Evolutionary conservation across 345 rosid species (phyloP).

Genomic region (Arabis alpina): DNA sequence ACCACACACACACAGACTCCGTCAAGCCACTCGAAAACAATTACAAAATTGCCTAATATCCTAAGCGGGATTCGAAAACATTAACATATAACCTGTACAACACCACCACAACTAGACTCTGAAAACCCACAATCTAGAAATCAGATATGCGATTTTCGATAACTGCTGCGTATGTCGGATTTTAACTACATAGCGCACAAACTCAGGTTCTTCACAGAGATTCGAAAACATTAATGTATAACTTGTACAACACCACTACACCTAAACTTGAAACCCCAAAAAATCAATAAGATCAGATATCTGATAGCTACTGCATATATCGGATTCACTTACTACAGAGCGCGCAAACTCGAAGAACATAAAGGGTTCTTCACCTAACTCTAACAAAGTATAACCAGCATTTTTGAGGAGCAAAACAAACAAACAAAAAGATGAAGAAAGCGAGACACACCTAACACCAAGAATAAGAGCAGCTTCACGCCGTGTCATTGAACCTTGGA

Average conservation of each 20-base stretch:
- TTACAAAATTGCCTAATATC: background rate
- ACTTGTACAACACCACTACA: too few species aligned
- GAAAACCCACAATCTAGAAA: background rate
- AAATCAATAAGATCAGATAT: too few species aligned
- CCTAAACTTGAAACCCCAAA: too few species aligned
- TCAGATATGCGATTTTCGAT: background rate
- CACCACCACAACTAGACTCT: background rate
- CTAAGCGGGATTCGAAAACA: too few species aligned
- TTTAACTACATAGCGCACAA: too few species aligned
- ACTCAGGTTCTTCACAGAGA: too few species aligned
- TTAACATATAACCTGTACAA: too few species aligned
- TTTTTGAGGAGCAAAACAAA: background rate
- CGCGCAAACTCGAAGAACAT: background rate
- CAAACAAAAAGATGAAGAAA: background rate
- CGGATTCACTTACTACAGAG: background rate
- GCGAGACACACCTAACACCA: constrained; percentile 63
- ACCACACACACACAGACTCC: constrained; percentile 23
- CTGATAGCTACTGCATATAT: background rate
- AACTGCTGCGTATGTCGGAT: background rate
- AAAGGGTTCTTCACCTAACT: background rate
- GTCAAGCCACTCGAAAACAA: background rate
- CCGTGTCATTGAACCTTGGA: constrained; percentile 71
- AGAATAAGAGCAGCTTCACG: constrained; percentile 92
- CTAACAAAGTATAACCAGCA: background rate
- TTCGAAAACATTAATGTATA: too few species aligned